Conservation (phyloP, 306 rosid genomes). For the Trifolium fragiferum region DNA sequence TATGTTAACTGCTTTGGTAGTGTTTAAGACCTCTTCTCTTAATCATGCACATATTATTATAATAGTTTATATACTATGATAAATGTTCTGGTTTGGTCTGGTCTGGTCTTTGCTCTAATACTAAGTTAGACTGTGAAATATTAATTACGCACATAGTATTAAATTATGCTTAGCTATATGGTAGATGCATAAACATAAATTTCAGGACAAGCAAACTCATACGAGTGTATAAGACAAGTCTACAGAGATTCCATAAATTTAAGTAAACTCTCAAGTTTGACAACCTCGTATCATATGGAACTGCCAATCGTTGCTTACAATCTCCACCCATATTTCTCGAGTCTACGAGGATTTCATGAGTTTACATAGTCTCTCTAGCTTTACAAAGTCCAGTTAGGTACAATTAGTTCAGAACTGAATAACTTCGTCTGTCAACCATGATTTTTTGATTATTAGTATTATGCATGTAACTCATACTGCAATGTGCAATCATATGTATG, state of each 20-base stretch:
- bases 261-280: background rate
- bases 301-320: background rate
- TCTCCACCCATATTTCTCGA: background rate
- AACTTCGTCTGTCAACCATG: conserved; percentile 15
- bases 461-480: conserved; percentile 25
- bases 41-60: background rate
- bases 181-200: background rate
- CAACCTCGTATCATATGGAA: background rate
- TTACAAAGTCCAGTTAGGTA: conserved; percentile 22
- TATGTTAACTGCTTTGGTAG: conserved; percentile 17
- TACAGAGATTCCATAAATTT: background rate
- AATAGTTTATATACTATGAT: background rate
- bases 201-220: background rate
- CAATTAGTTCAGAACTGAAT: conserved; percentile 16
- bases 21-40: background rate
- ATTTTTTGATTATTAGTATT: conserved; percentile 28
- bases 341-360: background rate
- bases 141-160: background rate
- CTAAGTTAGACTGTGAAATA: background rate
- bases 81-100: background rate
- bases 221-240: background rate
- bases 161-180: background rate
- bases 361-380: background rate
- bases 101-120: background rate
- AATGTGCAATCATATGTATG: conserved; percentile 29